Base-by-base conservation (phyloP, 2,329 filamentous ascomycete genomes). In the Cucurbitaria berberidis region DNA sequence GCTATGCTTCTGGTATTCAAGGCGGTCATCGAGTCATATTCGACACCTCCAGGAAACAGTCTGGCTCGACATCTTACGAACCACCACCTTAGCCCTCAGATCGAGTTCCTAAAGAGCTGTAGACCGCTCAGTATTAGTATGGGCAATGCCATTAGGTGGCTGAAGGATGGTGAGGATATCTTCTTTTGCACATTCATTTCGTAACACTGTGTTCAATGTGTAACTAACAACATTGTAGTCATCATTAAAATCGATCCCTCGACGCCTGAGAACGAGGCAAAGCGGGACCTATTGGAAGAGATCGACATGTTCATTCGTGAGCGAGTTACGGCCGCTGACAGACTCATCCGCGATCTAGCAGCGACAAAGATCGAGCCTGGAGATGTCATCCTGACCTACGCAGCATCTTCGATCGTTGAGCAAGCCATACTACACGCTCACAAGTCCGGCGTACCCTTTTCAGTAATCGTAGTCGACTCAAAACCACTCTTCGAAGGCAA, bases 41-140 rank as follows among this genome's bases (percentile, higher is more conserved):
- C 86, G 41, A 98, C 93, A 1, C 95, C 95, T 5, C 82, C 87
- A 22, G 89, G 89, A 35, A 92, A 88, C 52, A 93, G 92, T 35
- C 84, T 99, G 36, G 89, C 92, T 18, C 88, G 95, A 29, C 93
- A 99, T 78, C 87, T 99, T 66, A 95, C 91, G 27, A 89, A 90
- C 10, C 91, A 98, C 75, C 87, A 91, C 60, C 86, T 99, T 54
- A 95, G 92, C 68, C 91, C 93, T 32, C 95, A 99, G 76, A 97
- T 99, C 69, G 92, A 96, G 61, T 97, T 96, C 71, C 84, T 99
- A 55, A 90, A 91, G 55, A 91, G 91, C 63, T 97, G 93, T 70
- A 88, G 95, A n/a, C 93, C 95, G 29, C 90, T 99, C 77, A 96
- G 91, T 62, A 95, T 96, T 76, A 91, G 91, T 57, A 96, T 98